Evolutionary conservation across 176 grass and related monocot genomes (phyloP), one percentile per base, ranked within the genome.

Genomic region (Bolboschoenus planiculmis): DNA sequence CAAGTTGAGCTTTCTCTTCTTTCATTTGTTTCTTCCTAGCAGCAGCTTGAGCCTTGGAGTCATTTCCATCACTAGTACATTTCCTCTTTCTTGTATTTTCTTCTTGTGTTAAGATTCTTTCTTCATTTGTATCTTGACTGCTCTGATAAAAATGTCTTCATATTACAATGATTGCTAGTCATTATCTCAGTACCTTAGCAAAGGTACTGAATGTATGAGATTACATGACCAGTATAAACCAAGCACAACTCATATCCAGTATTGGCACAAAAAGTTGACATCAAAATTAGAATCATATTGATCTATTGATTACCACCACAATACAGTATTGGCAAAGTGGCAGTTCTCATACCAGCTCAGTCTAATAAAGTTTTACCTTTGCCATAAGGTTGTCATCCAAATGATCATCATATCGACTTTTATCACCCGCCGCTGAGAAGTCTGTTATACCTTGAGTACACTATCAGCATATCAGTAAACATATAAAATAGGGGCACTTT

Each of bases 1-100:
- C 24, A 67, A 77, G 16, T 82, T 80, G 84, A 51, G 78, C 88
- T 85, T 88, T 89, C 14, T 86, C 83, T 85, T 92, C 88, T 65
- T 92, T 89, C 40, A 62, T 51, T 71, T 36, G 51, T 56, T 61
- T 82, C 72, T 88, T 89, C 21, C 20, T 64, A 64, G 56, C 40
- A 81, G 35, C 79, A 39, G 16, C 78, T 58, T 80, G 40, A 40
- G 33, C 78, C 39, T 81, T 64, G 21, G 42, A 64, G 8, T 64
- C 36, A 81, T 46, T 47, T 42, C 14, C 60, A 46, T 81, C 57
- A 62, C 56, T 81, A 24, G 79, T 26, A 81, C n/a, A 29, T 43
- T 40, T 61, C 34, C 39, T 46, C 56, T 61, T 81, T 2, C 4
- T 37, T 29, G 79, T 42, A 63, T 81, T 64, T 42, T 29, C 79